phyloP scores from a whole-genome alignment of 306 rosid genomes.

The Arachis stenosperma region DNA sequence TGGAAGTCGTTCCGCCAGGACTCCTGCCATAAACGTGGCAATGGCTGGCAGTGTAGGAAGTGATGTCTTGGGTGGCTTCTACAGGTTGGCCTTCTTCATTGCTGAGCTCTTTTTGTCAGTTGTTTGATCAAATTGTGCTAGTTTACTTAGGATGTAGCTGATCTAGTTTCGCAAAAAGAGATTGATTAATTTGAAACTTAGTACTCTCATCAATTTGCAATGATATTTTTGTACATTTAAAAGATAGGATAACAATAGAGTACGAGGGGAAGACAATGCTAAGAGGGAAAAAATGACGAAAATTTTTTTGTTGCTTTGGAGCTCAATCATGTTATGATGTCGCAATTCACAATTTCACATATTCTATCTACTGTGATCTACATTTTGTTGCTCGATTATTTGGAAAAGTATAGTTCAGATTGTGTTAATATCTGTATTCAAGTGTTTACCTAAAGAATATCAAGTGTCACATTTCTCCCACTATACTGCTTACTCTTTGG shows the following conservation, averaged over 20 bases:
- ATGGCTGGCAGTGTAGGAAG: conserved; percentile 94
- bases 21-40: conserved; percentile 74
- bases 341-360: not conserved
- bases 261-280: not conserved
- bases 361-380: conserved; percentile 6
- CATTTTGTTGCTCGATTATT: conserved; percentile 3
- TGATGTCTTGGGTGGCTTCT: conserved; percentile 95
- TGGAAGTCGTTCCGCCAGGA: conserved; percentile 56
- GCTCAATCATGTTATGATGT: not conserved
- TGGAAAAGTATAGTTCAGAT: not conserved
- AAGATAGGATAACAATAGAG: not conserved
- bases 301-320: not conserved
- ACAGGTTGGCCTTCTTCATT: conserved; percentile 56
- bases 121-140: conserved; percentile 28
- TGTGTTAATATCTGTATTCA: conserved; percentile 8
- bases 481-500: not conserved
- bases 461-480: not conserved
- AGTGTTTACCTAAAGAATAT: not conserved
- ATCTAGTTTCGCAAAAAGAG: not conserved
- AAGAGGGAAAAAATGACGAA: not conserved
- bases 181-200: conserved; percentile 18
- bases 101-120: conserved; percentile 21
- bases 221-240: not conserved
- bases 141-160: conserved; percentile 8
- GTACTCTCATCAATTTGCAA: conserved; percentile 9